Evolutionary conservation across 2,329 filamentous ascomycete species (phyloP), one percentile per base, ranked within the genome.

Genomic region (Penicillium sp.): DNA sequence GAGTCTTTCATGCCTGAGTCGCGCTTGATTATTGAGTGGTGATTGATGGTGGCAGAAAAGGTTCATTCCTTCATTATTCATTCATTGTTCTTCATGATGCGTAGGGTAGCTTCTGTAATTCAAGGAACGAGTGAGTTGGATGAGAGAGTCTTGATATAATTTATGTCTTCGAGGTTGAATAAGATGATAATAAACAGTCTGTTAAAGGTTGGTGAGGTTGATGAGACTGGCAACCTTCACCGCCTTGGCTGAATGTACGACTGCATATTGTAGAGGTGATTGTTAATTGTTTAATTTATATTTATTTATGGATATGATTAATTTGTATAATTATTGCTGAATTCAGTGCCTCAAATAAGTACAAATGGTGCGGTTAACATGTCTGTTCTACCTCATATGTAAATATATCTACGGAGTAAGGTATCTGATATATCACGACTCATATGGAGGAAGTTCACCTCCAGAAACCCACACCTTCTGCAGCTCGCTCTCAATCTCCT

Each of bases 401-500:
- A 50, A 18, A 21, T 26, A 50, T 16, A n/a, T n/a, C n/a, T n/a
- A n/a, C n/a, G n/a, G n/a, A n/a, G n/a, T n/a, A n/a, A n/a, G n/a
- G n/a, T n/a, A n/a, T n/a, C n/a, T n/a, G n/a, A n/a, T n/a, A 23
- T 23, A 43, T 11, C 43, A 47, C 18, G 23, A 24, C 30, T 67
- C 64, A 47, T 68, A 64, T 24, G 72, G 67, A 7, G 73, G 71
- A 60, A 73, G 64, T 57, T 74, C 70, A 24, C 67, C 68, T 16
- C 68, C 77, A n/a, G 76, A 73, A 21, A 84, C 74, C 79, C 83
- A 86, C 5, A 87, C 84, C 61, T 79, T 79, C 43, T 73, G 84
- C 58, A 99, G 77, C 75, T 99, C 93, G 45, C 75, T 74, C 66
- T 97, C 91, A 65, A 99, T 95, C 71, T 91, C 89, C 51, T 85